These are phyloP conservation scores for Berberis thunbergii DNA, from an alignment of 164 flowering plant genomes.

Conservation along the genomic window DNA sequence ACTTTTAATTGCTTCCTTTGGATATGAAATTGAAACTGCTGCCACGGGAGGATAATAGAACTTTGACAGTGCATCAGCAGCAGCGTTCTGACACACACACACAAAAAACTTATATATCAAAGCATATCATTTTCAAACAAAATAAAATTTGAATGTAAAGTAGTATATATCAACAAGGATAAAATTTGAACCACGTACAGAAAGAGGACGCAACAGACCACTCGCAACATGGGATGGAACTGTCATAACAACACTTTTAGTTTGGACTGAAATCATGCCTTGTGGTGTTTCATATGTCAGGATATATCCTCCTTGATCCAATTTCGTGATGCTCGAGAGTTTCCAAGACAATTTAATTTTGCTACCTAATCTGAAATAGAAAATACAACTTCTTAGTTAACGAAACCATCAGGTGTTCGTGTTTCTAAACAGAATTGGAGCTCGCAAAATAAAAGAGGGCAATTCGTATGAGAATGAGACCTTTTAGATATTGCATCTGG, in stretches of 20 bases:
- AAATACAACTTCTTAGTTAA: not conserved
- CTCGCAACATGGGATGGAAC: slow-evolving; percentile 84
- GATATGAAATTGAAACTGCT: slow-evolving; percentile 81
- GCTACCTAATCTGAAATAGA: slow-evolving; percentile 56
- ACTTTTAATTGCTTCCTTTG: slow-evolving; percentile 64
- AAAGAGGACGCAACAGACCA: slow-evolving; percentile 62
- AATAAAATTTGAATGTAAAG: too few species aligned
- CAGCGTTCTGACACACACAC: slow-evolving; percentile 36
- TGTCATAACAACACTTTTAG: slow-evolving; percentile 73
- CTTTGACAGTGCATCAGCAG: slow-evolving; percentile 79
- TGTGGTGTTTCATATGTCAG: slow-evolving; percentile 86
- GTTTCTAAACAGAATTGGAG: not conserved
- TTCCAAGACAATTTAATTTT: slow-evolving; percentile 87
- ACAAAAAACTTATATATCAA: too few species aligned
- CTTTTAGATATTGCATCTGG: slow-evolving; percentile 78
- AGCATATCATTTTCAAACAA: too few species aligned
- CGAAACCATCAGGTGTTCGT: not conserved
- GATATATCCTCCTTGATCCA: slow-evolving; percentile 36
- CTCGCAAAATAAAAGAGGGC: too few species aligned
- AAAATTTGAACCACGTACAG: slow-evolving; percentile 43
- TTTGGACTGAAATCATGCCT: slow-evolving; percentile 51
- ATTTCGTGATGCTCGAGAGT: slow-evolving; percentile 47
- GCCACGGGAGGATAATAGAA: slow-evolving; percentile 95
- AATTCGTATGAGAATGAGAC: slow-evolving; percentile 15
- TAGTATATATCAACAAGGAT: too few species aligned